Evolutionary conservation across 352 stramenopile species (phyloP).

Genomic region (Blastocystis sp.): DNA sequence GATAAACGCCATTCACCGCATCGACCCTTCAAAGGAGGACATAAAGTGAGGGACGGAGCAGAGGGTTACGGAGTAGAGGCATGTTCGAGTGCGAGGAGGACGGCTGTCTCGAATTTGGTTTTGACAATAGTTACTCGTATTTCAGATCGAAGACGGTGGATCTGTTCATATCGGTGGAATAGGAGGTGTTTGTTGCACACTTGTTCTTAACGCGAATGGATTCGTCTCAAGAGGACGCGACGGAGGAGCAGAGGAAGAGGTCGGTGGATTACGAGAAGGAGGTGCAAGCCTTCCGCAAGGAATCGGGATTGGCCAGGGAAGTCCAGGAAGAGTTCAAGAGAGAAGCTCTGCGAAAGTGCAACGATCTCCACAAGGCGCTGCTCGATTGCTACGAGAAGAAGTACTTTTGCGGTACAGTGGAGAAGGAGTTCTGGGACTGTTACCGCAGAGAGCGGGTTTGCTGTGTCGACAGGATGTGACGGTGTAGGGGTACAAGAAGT

Average conservation of each 20-base stretch:
- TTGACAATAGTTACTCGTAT: constrained; percentile 71
- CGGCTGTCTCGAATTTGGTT: constrained; percentile 51
- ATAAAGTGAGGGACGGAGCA: background rate
- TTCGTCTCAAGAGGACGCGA: background rate
- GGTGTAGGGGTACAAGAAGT: constrained; percentile 53
- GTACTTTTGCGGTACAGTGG: constrained; percentile 63
- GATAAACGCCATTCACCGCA: constrained; percentile 17
- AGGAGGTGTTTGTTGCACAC: constrained; percentile 17
- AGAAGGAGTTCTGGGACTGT: constrained; percentile 73
- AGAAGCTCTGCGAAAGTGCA: constrained; percentile 59
- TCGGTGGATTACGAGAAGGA: constrained; percentile 43
- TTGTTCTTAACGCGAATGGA: constrained; percentile 24
- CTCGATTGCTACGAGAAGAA: constrained; percentile 70
- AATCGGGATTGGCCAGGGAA: constrained; percentile 20
- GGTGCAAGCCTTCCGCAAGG: constrained; percentile 35
- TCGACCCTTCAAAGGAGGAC: constrained; percentile 55
- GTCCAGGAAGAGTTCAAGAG: constrained; percentile 65
- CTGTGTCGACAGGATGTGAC: background rate
- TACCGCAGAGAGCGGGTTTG: constrained; percentile 44
- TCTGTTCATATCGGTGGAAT: background rate
- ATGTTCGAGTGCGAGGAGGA: constrained; percentile 44
- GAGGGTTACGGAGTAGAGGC: background rate
- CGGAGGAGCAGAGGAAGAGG: background rate
- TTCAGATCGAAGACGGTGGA: constrained; percentile 51
- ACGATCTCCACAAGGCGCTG: constrained; percentile 37